phyloP scores from a whole-genome alignment of 306 rosid species.

The Ormosia semicastrata region DNA sequence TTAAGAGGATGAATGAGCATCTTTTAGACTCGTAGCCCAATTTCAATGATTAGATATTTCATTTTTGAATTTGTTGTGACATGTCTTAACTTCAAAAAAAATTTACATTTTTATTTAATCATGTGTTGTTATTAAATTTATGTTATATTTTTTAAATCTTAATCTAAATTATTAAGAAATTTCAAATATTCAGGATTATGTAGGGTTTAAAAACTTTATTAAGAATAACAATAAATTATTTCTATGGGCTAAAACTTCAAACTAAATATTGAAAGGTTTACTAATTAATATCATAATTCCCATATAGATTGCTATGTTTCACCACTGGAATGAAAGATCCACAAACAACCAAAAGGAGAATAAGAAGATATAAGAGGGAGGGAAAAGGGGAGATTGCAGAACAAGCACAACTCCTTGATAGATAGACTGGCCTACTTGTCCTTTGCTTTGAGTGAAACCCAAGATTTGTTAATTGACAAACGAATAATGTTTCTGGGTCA shows the following conservation, averaged over 20 bases:
- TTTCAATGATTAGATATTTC: neutral
- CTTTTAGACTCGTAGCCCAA: neutral
- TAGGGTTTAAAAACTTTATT: too few species aligned
- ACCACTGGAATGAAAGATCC: neutral
- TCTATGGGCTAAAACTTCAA: neutral
- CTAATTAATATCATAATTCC: neutral
- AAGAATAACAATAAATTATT: neutral
- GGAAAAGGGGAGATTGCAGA: neutral
- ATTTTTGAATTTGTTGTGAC: neutral
- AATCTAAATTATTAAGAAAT: neutral
- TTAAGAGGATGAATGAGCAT: neutral
- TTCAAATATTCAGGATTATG: neutral
- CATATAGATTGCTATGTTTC: neutral
- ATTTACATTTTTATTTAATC: neutral
- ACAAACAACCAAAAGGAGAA: neutral
- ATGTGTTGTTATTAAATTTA: too few species aligned
- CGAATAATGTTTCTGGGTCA: constrained; percentile 19
- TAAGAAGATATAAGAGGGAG: neutral
- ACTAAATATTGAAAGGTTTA: neutral
- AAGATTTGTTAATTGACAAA: constrained; percentile 9
- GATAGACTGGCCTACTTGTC: constrained; percentile 17
- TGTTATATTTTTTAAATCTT: neutral
- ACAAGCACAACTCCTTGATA: neutral
- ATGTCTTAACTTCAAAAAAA: too few species aligned
- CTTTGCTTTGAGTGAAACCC: constrained; percentile 30